Conservation (phyloP, 108 stramenopile species). For the Stephanodiscus minutulus region DNA sequence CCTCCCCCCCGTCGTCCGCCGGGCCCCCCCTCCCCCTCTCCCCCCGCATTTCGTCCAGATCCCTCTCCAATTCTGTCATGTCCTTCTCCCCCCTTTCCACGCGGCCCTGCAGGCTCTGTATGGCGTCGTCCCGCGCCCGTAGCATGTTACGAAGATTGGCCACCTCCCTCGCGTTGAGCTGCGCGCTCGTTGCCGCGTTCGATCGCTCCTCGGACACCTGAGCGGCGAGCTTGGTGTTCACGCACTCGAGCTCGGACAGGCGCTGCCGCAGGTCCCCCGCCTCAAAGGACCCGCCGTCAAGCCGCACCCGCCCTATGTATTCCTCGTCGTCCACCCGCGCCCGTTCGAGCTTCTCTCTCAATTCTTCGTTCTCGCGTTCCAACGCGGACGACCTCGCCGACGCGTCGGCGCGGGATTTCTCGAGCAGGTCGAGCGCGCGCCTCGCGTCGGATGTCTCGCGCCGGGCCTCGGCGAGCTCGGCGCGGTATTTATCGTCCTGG, state of each 20-base stretch:
- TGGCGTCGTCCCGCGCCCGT: conserved; percentile 38
- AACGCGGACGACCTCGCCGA: conserved; percentile 5
- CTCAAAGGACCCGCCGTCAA: neutral
- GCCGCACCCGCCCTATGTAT: conserved; percentile 9
- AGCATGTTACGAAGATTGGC: conserved; percentile 33
- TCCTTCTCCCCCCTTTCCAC: conserved; percentile 23
- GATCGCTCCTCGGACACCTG: neutral
- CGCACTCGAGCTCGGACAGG: conserved; percentile 40
- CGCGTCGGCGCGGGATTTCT: conserved; percentile 13
- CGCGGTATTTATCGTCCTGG: conserved; percentile 44
- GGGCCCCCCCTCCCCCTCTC: neutral
- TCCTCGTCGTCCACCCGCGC: conserved; percentile 15
- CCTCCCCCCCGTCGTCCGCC: conserved; percentile 12
- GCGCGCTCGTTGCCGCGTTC: neutral
- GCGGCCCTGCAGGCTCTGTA: conserved; percentile 34
- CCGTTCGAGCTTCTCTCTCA: conserved; percentile 20
- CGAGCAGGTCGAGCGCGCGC: conserved; percentile 8
- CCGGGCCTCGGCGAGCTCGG: conserved; percentile 45
- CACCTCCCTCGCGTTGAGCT: conserved; percentile 31
- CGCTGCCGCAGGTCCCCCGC: conserved; percentile 4
- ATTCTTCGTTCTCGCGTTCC: conserved; percentile 22
- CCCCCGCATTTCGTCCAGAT: conserved; percentile 33
- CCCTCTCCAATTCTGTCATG: conserved; percentile 39
- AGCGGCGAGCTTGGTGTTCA: conserved; percentile 11
- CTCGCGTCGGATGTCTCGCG: conserved; percentile 34